Evolutionary conservation across 2,329 filamentous ascomycete species (phyloP), one percentile per base, ranked within the genome.

Genomic region (Alternaria arborescens): DNA sequence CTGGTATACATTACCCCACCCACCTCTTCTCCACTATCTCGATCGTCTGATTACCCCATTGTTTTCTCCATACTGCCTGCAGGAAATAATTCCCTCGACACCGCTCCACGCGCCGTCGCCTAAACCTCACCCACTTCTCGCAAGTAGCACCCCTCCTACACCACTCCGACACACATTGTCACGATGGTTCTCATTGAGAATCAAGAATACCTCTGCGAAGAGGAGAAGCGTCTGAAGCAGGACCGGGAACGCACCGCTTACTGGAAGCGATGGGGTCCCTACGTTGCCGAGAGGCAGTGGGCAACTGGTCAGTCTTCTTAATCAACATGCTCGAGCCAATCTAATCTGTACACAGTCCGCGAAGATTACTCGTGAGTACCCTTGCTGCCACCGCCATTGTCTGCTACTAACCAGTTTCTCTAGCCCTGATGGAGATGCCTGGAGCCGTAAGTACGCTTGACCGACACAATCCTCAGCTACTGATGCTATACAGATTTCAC

Each of bases 211-310:
- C 86, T 94, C 76, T 93, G 91, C 62, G 89, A 91, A 79, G 94
- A 98, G 82, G 94, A 98, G 84, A 91, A 91, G 79, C 90, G 95
- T 51, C 86, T 98, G 70, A 90, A 91, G 76, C 88, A 97, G 76
- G 94, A 98, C 80, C 88, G 89, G 61, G 88, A 94, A 67, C 89
- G 90, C 66, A 87, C 82, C 67, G 94, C 92, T 79, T 98, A 98
- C 83, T 98, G 94, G 94, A 98, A 98, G 87, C 93, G 91, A 88
- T 97, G 94, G 93, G 94, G 94, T 56, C 90, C 94, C 24, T 98
- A 97, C 76, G 90, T 97, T 71, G 89, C 94, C 56, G 94, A 98
- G 83, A 86, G 94, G 76, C 94, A 97, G 83, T 97, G 94, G 94
- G 93, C 94, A 59, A 97, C 93, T 69, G 93, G 92, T 91, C 82